Evolutionary conservation across 257 asterid species (phyloP).

Genomic region (Linderniella brevidens): DNA sequence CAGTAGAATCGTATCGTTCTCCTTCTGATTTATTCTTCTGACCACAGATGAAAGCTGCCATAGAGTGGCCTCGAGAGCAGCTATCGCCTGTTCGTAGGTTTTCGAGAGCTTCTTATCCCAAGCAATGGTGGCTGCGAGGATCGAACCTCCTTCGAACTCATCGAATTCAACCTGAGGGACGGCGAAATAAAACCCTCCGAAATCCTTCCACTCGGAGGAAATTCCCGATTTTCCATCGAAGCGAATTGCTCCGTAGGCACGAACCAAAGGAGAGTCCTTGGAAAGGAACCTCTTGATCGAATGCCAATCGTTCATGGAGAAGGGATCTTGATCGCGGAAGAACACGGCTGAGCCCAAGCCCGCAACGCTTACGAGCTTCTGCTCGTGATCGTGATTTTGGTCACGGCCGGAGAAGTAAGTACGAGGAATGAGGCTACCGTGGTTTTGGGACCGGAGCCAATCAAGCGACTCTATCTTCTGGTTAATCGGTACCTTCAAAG

Average conservation of each 20-base stretch:
- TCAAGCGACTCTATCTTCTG: slow-evolving; percentile 31
- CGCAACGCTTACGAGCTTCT: slow-evolving; percentile 52
- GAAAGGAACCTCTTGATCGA: slow-evolving; percentile 80
- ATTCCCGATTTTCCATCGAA: slow-evolving; percentile 47
- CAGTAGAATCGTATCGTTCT: slow-evolving; percentile 22
- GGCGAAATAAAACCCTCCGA: slow-evolving; percentile 85
- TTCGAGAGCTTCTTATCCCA: slow-evolving; percentile 73
- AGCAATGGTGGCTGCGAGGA: slow-evolving; percentile 78
- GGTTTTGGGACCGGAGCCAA: slow-evolving; percentile 44
- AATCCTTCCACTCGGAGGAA: slow-evolving; percentile 70
- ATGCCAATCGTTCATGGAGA: slow-evolving; percentile 66
- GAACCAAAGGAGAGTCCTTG: slow-evolving; percentile 67
- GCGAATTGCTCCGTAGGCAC: slow-evolving; percentile 94
- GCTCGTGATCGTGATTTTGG: too few relatives aligned
- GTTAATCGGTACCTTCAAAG: slow-evolving; percentile 28
- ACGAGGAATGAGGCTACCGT: slow-evolving; percentile 26
- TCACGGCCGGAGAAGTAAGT: slow-evolving; percentile 53
- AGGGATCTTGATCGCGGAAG: slow-evolving; percentile 56
- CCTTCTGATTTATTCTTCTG: slow-evolving; percentile 16
- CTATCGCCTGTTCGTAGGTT: slow-evolving; percentile 44
- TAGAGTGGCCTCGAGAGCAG: slow-evolving; percentile 56
- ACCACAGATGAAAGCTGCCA: slow-evolving; percentile 51
- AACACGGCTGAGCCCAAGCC: slow-evolving; percentile 85
- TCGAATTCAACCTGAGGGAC: slow-evolving; percentile 95
- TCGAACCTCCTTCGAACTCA: slow-evolving; percentile 81